Base-by-base conservation (phyloP, 257 asterid species). In the Scutellaria barbata region DNA sequence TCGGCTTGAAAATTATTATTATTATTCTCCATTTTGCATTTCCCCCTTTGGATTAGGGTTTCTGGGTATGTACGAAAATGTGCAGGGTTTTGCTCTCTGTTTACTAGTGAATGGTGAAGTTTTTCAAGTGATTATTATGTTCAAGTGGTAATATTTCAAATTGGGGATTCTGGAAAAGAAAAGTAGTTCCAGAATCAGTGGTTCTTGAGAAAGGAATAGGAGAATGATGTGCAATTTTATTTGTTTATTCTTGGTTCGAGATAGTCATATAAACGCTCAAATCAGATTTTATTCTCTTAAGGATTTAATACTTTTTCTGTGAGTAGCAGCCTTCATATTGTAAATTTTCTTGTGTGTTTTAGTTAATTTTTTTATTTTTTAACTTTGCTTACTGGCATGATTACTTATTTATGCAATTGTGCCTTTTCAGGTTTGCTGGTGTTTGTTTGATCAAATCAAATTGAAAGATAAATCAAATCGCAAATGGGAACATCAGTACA, bases 401-500 rank as follows among this genome's bases (percentile, higher is more conserved):
- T 74, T 40, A 8, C 48, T 67, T 63, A 68, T 66, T 47, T 48
- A 48, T 40, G 13, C 40, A 40, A 43, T 62, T 66, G 16, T 40
- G 6, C 39, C 17, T 63, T 62, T 75, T 53, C 83, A 77, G 81
- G 81, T 66, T 59, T 41, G n/a, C 35, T 68, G 77, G 57, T 13
- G n/a, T 57, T 69, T 47, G 40, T 74, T 66, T 20, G 55, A 39
- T 63, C 33, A 52, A 69, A 33, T 20, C n/a, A n/a, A n/a, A 42
- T 17, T 7, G 35, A 20, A 74, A 30, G 4, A 30, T 30, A 51
- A 70, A 1, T n/a, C 55, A 52, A 14, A 11, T 35, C 47, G 61
- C 35, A 22, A 22, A 94, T 94, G 99, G 99, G 99, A 74, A 94
- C 99, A 6, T 91, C 99, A 7, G 99, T 94, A 69, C 99, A 89